phyloP scores from a whole-genome alignment of 192 early-diverging fungal genomes.

The Mortierella hygrophila region DNA sequence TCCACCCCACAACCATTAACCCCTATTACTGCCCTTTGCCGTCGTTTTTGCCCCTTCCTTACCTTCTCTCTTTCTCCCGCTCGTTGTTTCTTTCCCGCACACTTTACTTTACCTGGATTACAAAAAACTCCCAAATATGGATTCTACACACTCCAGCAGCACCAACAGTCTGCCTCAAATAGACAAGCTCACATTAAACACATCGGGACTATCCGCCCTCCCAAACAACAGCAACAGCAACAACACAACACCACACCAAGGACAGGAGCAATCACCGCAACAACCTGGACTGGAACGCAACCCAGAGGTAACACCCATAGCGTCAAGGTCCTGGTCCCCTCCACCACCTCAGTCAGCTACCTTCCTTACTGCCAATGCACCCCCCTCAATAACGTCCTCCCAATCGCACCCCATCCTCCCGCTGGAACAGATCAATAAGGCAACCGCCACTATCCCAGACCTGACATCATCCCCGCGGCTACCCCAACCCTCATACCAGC shows the following conservation, averaged over 20 bases:
- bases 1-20: background rate
- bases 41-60: background rate
- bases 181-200: conserved; percentile 8
- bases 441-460: background rate
- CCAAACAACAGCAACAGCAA: background rate
- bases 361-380: background rate
- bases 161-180: background rate
- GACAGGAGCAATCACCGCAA: background rate
- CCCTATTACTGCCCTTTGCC: background rate
- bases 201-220: background rate
- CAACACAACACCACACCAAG: background rate
- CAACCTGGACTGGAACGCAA: background rate
- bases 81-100: background rate
- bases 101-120: background rate
- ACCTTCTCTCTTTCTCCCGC: too few species aligned
- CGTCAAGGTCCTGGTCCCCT: background rate
- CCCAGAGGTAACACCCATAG: background rate
- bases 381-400: background rate
- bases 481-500: conserved; percentile 7
- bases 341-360: background rate
- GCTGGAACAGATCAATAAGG: background rate
- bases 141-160: conserved; percentile 4
- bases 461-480: conserved; percentile 7
- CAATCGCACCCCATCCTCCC: background rate
- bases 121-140: background rate